Evolutionary conservation across 371 early-diverging fungal species (phyloP).

Genomic region (Umbelopsis sp.): DNA sequence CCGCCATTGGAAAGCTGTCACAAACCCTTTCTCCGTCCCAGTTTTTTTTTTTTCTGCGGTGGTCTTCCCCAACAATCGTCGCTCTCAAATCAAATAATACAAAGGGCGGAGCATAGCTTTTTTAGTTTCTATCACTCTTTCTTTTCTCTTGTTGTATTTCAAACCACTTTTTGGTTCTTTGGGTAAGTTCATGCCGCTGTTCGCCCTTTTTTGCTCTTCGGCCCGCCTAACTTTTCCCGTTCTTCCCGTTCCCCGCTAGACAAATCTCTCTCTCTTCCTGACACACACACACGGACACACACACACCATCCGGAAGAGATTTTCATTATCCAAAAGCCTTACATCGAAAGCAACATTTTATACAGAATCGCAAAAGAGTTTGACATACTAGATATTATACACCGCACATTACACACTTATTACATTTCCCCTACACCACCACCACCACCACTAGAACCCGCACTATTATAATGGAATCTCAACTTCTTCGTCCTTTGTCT

Average conservation of each 20-base stretch:
- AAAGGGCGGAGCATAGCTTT: constrained; percentile 6
- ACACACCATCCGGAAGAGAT: constrained; percentile 17
- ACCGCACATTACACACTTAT: background rate
- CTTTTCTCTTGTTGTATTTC: constrained; percentile 1
- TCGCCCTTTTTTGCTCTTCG: no score
- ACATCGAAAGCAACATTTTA: background rate
- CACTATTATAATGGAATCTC: constrained; percentile 23
- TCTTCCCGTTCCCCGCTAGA: background rate
- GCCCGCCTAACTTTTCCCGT: background rate
- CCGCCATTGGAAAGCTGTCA: constrained; percentile 16
- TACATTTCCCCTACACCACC: background rate
- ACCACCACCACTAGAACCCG: background rate
- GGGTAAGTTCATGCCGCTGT: background rate
- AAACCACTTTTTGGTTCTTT: constrained; percentile 16
- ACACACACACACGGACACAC: constrained; percentile 17
- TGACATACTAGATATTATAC: constrained; percentile 11
- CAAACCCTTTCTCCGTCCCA: constrained; percentile 18
- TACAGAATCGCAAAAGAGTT: constrained; percentile 1
- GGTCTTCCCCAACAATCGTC: constrained; percentile 18
- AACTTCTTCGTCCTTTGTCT: constrained; percentile 76
- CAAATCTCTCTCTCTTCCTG: constrained; percentile 14
- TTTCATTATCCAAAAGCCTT: constrained; percentile 15
- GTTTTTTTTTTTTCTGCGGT: constrained; percentile 4
- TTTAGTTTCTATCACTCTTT: constrained; percentile 14
- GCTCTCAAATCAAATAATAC: constrained; percentile 17